Percentiles rank a stretch among this genome's conserved stretches.
Evolutionary conservation across 2,329 filamentous ascomycete genomes (phyloP).

Genomic region (Pyrenophora seminiperda): DNA sequence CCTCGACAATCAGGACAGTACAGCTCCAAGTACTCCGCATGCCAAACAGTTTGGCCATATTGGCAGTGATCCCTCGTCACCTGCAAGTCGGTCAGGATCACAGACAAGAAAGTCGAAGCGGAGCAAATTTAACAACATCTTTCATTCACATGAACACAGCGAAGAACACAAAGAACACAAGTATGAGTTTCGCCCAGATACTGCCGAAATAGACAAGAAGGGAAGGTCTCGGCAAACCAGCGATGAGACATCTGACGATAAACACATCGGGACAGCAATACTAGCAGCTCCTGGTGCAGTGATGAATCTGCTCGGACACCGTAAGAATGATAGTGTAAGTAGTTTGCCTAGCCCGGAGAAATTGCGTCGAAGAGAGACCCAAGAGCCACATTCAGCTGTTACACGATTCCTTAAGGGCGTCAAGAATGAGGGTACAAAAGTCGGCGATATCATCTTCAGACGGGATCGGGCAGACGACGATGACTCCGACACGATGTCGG

Average conservation of each 20-base stretch:
- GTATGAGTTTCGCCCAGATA: conserved; percentile 24
- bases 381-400: conserved; percentile 61
- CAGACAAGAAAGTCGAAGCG: conserved; percentile 44
- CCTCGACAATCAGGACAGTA: conserved; percentile 46
- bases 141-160: conserved; percentile 46
- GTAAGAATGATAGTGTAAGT: conserved; percentile 47
- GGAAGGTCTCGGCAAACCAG: conserved; percentile 35
- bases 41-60: conserved; percentile 40
- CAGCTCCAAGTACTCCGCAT: conserved; percentile 47
- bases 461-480: conserved; percentile 57
- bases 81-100: conserved; percentile 41
- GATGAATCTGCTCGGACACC: conserved; percentile 41
- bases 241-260: conserved; percentile 40
- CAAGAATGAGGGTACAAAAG: conserved; percentile 65
- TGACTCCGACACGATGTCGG: conserved; percentile 53
- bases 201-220: conserved; percentile 31
- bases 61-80: conserved; percentile 45
- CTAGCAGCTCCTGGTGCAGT: conserved; percentile 41
- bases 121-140: conserved; percentile 49
- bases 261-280: conserved; percentile 37
- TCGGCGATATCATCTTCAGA: conserved; percentile 65
- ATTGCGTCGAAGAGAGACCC: conserved; percentile 41
- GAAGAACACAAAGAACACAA: conserved; percentile 34
- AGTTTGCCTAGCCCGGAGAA: conserved; percentile 41
- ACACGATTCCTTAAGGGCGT: conserved; percentile 81